phyloP scores from a whole-genome alignment of 371 early-diverging fungal species.

The Mucor sp. region DNA sequence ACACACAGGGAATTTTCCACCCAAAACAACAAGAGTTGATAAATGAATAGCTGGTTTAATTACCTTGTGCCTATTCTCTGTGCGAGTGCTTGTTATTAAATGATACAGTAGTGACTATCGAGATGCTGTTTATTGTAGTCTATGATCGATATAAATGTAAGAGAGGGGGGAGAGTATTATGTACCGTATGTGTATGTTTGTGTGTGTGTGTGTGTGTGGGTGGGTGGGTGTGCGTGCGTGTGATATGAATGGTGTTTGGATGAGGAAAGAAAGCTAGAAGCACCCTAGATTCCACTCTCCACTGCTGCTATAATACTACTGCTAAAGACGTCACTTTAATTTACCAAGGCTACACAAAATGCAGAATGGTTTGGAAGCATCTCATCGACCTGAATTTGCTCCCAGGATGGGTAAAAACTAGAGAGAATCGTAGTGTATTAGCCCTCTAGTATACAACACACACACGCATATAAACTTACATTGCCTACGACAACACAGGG shows the following conservation, averaged over 20 bases:
- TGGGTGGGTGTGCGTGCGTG: neutral
- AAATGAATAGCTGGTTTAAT: too few relatives aligned
- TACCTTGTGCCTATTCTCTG: neutral
- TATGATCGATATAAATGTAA: neutral
- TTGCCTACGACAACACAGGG: conserved; percentile 80
- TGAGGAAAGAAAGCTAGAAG: neutral
- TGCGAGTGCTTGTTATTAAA: neutral
- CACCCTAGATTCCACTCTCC: neutral
- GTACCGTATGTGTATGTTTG: neutral
- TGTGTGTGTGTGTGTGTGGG: neutral
- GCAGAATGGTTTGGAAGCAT: neutral
- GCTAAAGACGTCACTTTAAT: conserved; percentile 1
- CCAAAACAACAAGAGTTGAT: too few relatives aligned
- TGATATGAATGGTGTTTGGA: conserved; percentile 1
- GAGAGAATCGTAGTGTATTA: neutral
- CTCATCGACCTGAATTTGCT: neutral
- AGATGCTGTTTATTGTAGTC: neutral
- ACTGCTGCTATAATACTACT: neutral
- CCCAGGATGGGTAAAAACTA: conserved; percentile 24
- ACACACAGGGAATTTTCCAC: neutral
- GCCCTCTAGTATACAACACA: too few relatives aligned
- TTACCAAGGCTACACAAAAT: neutral
- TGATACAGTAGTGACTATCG: neutral
- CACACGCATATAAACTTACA: too few relatives aligned
- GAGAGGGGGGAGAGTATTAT: neutral